A percentile compares a stretch with the other conserved stretches of the same genome.
Evolutionary conservation across 495 filamentous ascomycete genomes (phyloP).

Genomic region (Penicillium steckii): DNA sequence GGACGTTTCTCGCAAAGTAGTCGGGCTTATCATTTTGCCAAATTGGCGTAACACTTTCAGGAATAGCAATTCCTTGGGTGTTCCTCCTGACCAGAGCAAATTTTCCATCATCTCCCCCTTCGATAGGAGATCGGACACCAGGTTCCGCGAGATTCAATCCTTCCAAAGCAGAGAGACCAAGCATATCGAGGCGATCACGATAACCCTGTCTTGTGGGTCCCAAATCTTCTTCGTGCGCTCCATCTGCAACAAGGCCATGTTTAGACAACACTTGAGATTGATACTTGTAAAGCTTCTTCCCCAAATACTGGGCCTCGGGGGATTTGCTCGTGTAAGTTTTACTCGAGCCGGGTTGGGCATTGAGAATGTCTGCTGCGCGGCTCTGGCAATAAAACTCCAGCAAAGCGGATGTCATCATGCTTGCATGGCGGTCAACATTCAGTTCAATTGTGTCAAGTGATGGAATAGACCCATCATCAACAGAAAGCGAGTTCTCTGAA

Average conservation of each 20-base stretch:
- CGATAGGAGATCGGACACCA: conserved; percentile 14
- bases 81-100: conserved; percentile 21
- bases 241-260: conserved; percentile 40
- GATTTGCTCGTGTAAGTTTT: conserved; percentile 40
- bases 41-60: conserved; percentile 10
- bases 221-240: conserved; percentile 37
- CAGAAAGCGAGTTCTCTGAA: conserved; percentile 14
- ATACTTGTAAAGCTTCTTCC: conserved; percentile 40
- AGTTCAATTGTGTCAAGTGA: conserved; percentile 26
- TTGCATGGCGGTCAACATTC: conserved; percentile 37
- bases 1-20: conserved; percentile 17
- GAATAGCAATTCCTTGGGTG: conserved; percentile 2
- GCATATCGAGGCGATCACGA: conserved; percentile 42
- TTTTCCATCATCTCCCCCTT: conserved; percentile 10
- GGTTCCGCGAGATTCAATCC: conserved; percentile 29
- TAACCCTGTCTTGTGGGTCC: conserved; percentile 40
- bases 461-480: conserved; percentile 19
- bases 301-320: conserved; percentile 42
- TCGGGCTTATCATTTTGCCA: conserved; percentile 5
- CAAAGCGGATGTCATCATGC: conserved; percentile 44
- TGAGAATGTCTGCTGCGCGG: conserved; percentile 46
- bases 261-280: conserved; percentile 42
- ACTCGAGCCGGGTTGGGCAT: conserved; percentile 34
- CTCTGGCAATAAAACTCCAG: conserved; percentile 47
- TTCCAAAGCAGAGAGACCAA: conserved; percentile 39